These are phyloP conservation scores for Maudiozyma serrabonitensis DNA, from an alignment of 805 yeast species.

Conservation along the genomic window DNA sequence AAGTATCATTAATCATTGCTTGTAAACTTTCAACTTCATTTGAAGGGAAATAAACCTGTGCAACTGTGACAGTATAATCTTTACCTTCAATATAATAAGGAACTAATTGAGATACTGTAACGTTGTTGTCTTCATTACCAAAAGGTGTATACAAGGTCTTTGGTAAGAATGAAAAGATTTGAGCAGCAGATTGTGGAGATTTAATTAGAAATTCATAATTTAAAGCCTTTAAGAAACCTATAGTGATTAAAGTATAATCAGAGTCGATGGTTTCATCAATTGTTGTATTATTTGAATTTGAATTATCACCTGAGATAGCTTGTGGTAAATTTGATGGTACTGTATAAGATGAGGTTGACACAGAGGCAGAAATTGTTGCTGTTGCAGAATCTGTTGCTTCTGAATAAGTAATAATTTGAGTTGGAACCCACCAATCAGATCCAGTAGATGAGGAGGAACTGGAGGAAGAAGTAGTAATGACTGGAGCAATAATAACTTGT, in stretches of 20 bases:
- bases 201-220: constrained; percentile 81
- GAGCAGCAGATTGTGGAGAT: constrained; percentile 78
- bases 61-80: constrained; percentile 73
- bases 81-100: constrained; percentile 56
- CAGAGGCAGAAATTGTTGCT: constrained; percentile 1
- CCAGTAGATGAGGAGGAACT: not conserved
- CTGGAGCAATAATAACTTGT: not conserved
- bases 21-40: constrained; percentile 41
- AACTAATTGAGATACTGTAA: constrained; percentile 57
- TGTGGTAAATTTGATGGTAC: constrained; percentile 38
- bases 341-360: constrained; percentile 14
- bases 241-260: constrained; percentile 20
- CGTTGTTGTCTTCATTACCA: constrained; percentile 31
- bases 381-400: constrained; percentile 2
- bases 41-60: constrained; percentile 72
- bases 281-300: too few species aligned
- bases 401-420: constrained; percentile 33
- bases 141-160: constrained; percentile 57
- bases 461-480: not conserved
- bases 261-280: too few species aligned
- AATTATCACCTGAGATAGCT: constrained; percentile 27
- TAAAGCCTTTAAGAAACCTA: constrained; percentile 55
- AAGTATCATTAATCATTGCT: constrained; percentile 41
- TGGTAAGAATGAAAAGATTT: constrained; percentile 61
- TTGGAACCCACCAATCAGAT: constrained; percentile 34